These are phyloP conservation scores for Puccinellia tenuiflora DNA, from an alignment of 176 grass and related monocot species.

Conservation along the genomic window DNA sequence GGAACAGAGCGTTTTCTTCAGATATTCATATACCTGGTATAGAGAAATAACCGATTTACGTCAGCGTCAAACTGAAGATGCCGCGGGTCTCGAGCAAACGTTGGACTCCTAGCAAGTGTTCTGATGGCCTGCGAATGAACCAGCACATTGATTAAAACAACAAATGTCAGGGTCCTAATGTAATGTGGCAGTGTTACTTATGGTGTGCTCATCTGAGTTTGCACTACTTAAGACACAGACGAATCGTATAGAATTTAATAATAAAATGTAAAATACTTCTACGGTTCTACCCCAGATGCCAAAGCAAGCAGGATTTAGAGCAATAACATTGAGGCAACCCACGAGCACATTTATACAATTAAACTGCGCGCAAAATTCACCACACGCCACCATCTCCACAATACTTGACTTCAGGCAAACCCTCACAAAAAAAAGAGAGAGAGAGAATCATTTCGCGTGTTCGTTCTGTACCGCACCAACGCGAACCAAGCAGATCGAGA, in stretches of 20 bases:
- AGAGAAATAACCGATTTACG: constrained; percentile 82
- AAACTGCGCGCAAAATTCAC: neutral
- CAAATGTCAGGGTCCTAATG: neutral
- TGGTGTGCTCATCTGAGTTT: neutral
- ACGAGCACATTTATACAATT: neutral
- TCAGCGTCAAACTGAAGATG: constrained; percentile 89
- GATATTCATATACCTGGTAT: constrained; percentile 58
- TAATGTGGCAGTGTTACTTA: neutral
- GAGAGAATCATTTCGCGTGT: no score
- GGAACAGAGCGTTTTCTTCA: neutral
- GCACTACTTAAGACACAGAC: neutral
- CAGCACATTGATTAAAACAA: neutral
- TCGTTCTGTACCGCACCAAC: neutral
- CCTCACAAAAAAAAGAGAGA: no score
- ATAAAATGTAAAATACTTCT: neutral
- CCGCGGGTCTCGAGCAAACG: constrained; percentile 71
- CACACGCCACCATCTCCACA: neutral
- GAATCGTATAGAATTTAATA: neutral
- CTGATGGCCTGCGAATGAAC: constrained; percentile 55
- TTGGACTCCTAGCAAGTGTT: constrained; percentile 55
- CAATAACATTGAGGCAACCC: neutral
- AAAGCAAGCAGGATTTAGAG: neutral
- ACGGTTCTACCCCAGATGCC: neutral
- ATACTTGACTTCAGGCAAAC: neutral
- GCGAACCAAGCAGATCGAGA: constrained; percentile 21